These are phyloP conservation scores for Nicotiana benthamiana DNA, from an alignment of 257 asterid genomes.

Conservation along the genomic window DNA sequence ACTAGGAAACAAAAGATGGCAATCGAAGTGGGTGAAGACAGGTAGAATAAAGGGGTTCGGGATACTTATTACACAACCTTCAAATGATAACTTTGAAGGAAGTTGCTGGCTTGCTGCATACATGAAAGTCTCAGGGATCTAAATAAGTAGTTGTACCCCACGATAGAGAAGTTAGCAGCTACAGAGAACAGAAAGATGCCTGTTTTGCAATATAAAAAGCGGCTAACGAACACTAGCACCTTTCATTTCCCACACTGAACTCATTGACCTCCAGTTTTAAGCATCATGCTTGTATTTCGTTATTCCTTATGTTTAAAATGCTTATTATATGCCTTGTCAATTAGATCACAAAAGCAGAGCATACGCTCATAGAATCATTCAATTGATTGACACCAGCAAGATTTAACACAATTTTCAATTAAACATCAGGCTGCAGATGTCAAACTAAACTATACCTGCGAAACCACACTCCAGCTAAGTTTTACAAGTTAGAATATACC, in stretches of 20 bases:
- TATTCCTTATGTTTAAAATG: neutral
- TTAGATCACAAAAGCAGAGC: neutral
- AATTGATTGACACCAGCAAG: neutral
- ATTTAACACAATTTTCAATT: neutral
- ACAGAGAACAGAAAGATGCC: neutral
- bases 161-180: neutral
- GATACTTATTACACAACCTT: no score
- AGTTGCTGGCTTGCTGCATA: neutral
- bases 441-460: neutral
- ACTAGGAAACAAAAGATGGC: neutral
- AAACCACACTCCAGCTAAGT: neutral
- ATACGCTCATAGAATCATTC: neutral
- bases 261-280: neutral
- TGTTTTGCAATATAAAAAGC: neutral
- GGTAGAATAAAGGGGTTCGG: no score
- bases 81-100: neutral
- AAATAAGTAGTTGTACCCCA: neutral
- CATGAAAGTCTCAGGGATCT: neutral
- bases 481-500: slow-evolving; percentile 4
- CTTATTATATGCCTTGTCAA: neutral
- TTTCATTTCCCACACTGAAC: neutral
- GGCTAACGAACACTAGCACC: neutral
- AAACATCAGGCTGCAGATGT: neutral
- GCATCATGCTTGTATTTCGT: no score
- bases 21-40: no score